Percentiles rank a stretch among this genome's conserved stretches.
phyloP scores from a whole-genome alignment of 2,329 filamentous ascomycete genomes.

The Aspergillus ochraceoroseus region DNA sequence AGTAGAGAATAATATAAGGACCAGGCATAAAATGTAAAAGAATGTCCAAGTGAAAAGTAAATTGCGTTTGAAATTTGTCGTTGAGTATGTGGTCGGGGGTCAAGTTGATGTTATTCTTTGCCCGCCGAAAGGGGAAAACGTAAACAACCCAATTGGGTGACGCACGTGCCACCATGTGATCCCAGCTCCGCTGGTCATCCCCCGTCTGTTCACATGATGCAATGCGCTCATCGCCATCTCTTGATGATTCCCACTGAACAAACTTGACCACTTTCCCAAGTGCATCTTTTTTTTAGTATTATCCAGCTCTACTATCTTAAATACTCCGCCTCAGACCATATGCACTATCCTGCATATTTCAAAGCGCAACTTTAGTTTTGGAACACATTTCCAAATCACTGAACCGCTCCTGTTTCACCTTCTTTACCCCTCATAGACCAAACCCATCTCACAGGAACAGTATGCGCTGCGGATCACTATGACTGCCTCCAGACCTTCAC shows the following conservation, averaged over 20 bases:
- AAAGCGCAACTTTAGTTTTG: too few relatives aligned
- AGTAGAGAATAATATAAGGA: too few relatives aligned
- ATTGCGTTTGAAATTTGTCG: neutral
- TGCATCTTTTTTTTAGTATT: neutral
- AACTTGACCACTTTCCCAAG: neutral
- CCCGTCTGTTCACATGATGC: conserved; percentile 27
- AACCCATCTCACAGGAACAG: conserved; percentile 15
- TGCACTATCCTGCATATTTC: too few relatives aligned
- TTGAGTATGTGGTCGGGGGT: conserved; percentile 5
- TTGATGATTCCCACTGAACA: neutral
- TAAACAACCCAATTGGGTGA: conserved; percentile 28
- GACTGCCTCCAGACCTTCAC: conserved; percentile 31
- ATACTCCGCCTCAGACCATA: neutral
- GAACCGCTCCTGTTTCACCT: too few relatives aligned
- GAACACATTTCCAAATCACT: too few relatives aligned
- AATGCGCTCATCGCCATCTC: conserved; percentile 17
- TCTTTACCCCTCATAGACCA: conserved; percentile 9
- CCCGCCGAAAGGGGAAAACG: conserved; percentile 25
- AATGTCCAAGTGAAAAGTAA: neutral
- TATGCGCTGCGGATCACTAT: conserved; percentile 26
- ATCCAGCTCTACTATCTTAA: neutral
- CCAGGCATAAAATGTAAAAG: too few relatives aligned
- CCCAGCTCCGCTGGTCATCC: conserved; percentile 19
- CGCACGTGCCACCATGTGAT: conserved; percentile 18
- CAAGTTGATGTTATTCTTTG: conserved; percentile 17